A percentile compares a stretch with the other conserved stretches of the same genome.
phyloP scores from a whole-genome alignment of 441 rosid species.

The Populus hybrid region DNA sequence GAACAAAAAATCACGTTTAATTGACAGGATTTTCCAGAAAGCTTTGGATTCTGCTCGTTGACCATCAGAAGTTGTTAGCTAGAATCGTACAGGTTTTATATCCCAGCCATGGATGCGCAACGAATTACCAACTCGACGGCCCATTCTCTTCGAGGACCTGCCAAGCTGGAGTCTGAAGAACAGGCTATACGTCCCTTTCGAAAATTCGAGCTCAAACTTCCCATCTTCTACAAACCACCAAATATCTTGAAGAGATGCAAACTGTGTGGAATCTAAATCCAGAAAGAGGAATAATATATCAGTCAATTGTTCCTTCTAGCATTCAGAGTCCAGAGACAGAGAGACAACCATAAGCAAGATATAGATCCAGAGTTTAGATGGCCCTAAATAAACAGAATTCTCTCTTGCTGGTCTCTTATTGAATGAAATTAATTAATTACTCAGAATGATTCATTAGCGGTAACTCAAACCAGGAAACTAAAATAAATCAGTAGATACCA shows the following conservation, averaged over 20 bases:
- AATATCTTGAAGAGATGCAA: constrained; percentile 71
- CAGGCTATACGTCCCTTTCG: constrained; percentile 58
- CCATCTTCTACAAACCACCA: constrained; percentile 94
- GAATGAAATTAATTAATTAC: too few relatives aligned
- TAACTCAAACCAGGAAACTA: too few relatives aligned
- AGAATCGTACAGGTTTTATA: constrained; percentile 59
- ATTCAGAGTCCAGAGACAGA: too few relatives aligned
- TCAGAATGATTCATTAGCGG: too few relatives aligned
- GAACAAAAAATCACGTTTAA: too few relatives aligned
- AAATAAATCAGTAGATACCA: too few relatives aligned
- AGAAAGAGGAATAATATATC: neutral
- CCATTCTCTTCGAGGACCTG: too few relatives aligned
- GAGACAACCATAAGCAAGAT: too few relatives aligned
- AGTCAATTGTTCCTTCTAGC: neutral
- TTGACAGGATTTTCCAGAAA: constrained; percentile 38
- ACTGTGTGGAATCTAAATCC: constrained; percentile 46
- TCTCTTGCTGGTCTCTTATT: too few relatives aligned
- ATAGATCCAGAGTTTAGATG: too few relatives aligned
- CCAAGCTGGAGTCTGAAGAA: constrained; percentile 67
- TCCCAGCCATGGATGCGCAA: constrained; percentile 82
- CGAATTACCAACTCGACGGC: constrained; percentile 43
- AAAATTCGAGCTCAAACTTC: constrained; percentile 59
- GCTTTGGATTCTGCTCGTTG: constrained; percentile 48
- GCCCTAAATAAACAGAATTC: too few relatives aligned
- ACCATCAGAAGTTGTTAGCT: constrained; percentile 58